Base-by-base conservation (phyloP, 1,284 basidiomycete genomes). In the Phlebopus sp. region DNA sequence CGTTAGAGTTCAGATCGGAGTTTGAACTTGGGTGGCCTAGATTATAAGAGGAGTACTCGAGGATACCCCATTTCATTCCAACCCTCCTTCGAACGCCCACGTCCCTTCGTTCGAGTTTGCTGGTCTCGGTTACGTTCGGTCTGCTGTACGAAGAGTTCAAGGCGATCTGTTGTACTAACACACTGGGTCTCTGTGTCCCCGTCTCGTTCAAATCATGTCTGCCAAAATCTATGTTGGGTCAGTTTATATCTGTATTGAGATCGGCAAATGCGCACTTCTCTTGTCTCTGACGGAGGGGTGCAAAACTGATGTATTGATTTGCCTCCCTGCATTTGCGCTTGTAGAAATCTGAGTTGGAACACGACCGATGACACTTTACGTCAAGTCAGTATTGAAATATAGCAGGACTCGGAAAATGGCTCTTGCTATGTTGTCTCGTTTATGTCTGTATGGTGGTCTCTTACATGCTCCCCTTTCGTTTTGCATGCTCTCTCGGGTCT, bases 261-360 rank as follows among this genome's bases (percentile, higher is more conserved):
- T 69, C 55, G 59, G 49, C 52, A 43, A 54, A 60, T 66, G 56
- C 49, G 61, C 64, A 69, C 74, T 72, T 73, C 72, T 73, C 71
- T 72, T 64, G 62, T 67, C 58, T 54, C 43, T 47, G 66, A 60
- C 55, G 58, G 56, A 69, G 73, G 69, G 66, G 66, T 70, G 72
- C 65, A 66, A 60, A 69, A 79, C 78, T 82, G 72, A 83, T 76
- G 64, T 49, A 55, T 66, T 67, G 55, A 53, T 56, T 63, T 64
- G 65, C 52, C 53, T 46, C 42, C 42, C 34, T 46, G 54, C 65
- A 67, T 69, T 64, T 59, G 59, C 57, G 67, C 66, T 59, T 77
- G 70, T 82, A 90, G 86, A 76, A 90, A 90, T 81, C 77, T 90
- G 78, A 89, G 86, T 78, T 90, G 92, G 92, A 92, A 90, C 82